These are phyloP conservation scores for Fusarium coicis DNA, from an alignment of 2,329 filamentous ascomycete species.

Conservation along the genomic window DNA sequence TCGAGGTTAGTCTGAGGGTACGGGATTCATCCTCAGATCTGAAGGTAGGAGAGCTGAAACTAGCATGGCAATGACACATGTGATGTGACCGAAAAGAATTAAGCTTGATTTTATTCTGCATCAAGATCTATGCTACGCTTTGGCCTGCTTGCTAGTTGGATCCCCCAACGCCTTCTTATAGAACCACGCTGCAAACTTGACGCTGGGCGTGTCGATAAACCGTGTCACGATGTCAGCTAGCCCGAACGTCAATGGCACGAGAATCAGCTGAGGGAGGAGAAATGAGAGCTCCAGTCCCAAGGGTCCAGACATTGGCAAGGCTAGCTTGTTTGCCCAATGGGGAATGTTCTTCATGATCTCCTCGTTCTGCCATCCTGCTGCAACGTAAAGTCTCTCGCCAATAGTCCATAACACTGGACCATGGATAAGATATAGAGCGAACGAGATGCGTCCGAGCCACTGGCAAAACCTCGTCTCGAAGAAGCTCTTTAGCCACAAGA, in stretches of 20 bases:
- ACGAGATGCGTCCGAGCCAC: constrained; percentile 71
- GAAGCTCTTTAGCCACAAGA: constrained; percentile 66
- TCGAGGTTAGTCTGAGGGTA: background rate
- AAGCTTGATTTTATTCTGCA: constrained; percentile 26
- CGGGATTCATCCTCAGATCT: background rate
- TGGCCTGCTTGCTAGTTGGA: constrained; percentile 30
- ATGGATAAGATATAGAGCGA: constrained; percentile 71
- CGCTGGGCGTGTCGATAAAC: constrained; percentile 68
- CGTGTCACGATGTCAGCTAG: constrained; percentile 66
- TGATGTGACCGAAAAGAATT: constrained; percentile 8
- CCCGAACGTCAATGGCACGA: constrained; percentile 69
- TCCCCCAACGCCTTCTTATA: constrained; percentile 59
- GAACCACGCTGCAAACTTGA: constrained; percentile 66
- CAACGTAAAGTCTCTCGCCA: constrained; percentile 72
- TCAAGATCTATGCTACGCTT: constrained; percentile 8
- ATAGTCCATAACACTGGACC: constrained; percentile 69
- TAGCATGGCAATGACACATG: background rate
- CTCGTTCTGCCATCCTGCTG: constrained; percentile 64
- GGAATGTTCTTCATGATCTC: constrained; percentile 62
- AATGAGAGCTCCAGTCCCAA: constrained; percentile 71
- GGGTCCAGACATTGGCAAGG: constrained; percentile 65
- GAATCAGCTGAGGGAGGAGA: constrained; percentile 67
- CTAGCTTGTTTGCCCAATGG: constrained; percentile 66
- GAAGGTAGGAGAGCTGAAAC: background rate
- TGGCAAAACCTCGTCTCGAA: constrained; percentile 69